Percentiles rank a stretch among this genome's conserved stretches.
Conservation (phyloP, 2,329 filamentous ascomycete species). For the Colletotrichum sp. region DNA sequence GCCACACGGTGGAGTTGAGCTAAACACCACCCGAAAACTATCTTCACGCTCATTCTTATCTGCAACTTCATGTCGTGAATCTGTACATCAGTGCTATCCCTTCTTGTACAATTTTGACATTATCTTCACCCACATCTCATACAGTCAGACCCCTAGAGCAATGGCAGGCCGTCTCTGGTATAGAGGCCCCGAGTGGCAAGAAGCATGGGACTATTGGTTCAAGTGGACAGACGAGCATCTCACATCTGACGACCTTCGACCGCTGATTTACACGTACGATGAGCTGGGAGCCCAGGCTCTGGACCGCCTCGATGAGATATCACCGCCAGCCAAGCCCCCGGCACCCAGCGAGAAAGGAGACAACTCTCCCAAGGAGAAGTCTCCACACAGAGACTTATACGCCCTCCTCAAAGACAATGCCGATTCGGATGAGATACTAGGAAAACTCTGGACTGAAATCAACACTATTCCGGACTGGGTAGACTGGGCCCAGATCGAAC, state of each 20-base stretch:
- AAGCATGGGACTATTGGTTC: slow-evolving; percentile 70
- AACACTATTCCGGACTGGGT: slow-evolving; percentile 76
- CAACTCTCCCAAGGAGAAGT: slow-evolving; percentile 34
- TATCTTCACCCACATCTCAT: neutral
- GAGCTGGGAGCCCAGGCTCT: slow-evolving; percentile 70
- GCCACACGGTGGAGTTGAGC: neutral
- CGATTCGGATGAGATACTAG: slow-evolving; percentile 57
- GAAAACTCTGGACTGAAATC: slow-evolving; percentile 68
- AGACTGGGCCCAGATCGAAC: slow-evolving; percentile 75
- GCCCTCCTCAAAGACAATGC: slow-evolving; percentile 64
- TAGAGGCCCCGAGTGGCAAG: slow-evolving; percentile 21
- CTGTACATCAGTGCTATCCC: neutral
- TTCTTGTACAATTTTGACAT: neutral
- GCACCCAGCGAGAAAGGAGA: slow-evolving; percentile 36
- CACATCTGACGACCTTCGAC: slow-evolving; percentile 61
- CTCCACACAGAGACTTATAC: slow-evolving; percentile 63
- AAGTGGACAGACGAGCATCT: slow-evolving; percentile 71
- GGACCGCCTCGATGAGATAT: slow-evolving; percentile 66
- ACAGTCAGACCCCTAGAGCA: neutral
- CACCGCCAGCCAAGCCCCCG: slow-evolving; percentile 40
- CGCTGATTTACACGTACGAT: slow-evolving; percentile 72
- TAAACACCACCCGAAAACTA: neutral
- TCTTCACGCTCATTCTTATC: neutral
- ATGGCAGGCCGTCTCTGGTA: slow-evolving; percentile 20
- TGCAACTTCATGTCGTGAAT: neutral